Conservation (phyloP, 306 rosid species). For the Cucumis cinereus region DNA sequence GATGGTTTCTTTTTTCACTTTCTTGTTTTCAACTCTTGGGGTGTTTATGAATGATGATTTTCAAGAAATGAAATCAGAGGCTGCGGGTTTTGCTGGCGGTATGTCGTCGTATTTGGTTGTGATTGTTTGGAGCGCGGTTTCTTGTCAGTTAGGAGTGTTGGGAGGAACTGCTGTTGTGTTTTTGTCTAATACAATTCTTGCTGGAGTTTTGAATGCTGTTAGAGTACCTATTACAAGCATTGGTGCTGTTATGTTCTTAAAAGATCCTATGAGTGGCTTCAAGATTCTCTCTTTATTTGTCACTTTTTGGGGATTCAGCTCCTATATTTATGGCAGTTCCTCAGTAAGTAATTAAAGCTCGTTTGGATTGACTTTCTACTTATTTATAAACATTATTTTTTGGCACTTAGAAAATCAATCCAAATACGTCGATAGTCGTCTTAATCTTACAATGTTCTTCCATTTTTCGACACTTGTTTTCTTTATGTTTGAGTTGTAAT, state of each 20-base stretch:
- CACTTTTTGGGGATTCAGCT: constrained; percentile 44
- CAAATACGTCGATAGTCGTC: constrained; percentile 2
- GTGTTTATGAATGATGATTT: constrained; percentile 39
- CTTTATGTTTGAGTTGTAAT: too few species aligned
- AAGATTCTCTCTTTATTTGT: constrained; percentile 48
- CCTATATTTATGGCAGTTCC: constrained; percentile 58
- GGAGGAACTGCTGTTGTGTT: constrained; percentile 75
- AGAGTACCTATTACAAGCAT: constrained; percentile 82
- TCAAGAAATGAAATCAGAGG: constrained; percentile 50
- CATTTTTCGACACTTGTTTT: neutral
- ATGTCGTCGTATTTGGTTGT: constrained; percentile 43
- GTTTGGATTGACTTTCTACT: too few species aligned
- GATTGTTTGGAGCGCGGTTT: constrained; percentile 59
- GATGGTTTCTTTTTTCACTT: constrained; percentile 67
- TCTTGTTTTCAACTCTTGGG: constrained; percentile 59
- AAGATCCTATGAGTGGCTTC: constrained; percentile 72
- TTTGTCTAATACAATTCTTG: constrained; percentile 73
- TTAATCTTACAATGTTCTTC: neutral
- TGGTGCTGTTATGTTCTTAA: constrained; percentile 64
- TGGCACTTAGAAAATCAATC: too few species aligned
- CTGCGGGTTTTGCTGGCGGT: constrained; percentile 56
- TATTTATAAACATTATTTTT: too few species aligned
- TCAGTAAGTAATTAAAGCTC: neutral
- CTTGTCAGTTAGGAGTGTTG: constrained; percentile 68
- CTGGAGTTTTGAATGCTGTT: constrained; percentile 81